Percentiles rank a stretch among this genome's conserved stretches.
Evolutionary conservation across 129 eudicot genomes (phyloP).

Genomic region (carrot (Daucus carota)): DH1_v3.0 NC_030384.2:43447501-43448000

Average conservation of each 20-base stretch:
- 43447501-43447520: slow-evolving; percentile 65
- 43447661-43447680: slow-evolving; percentile 19
- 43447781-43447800: not conserved
- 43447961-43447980: not conserved
- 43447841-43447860: too few species aligned
- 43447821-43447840: not conserved
- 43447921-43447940: not conserved
- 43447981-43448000: not conserved
- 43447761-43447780: not conserved
- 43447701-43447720: not conserved
- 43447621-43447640: slow-evolving; percentile 93
- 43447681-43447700: not conserved
- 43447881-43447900: not conserved
- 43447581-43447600: slow-evolving; percentile 67
- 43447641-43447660: slow-evolving; percentile 75
- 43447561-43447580: slow-evolving; percentile 45
- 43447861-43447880: not conserved
- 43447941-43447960: not conserved
- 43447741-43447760: not conserved
- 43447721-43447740: not conserved
- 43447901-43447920: not conserved
- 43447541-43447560: slow-evolving; percentile 66
- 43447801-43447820: not conserved
- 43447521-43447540: slow-evolving; percentile 89
- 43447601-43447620: slow-evolving; percentile 92